phyloP scores from a whole-genome alignment of 495 filamentous ascomycete genomes.

The Eremomyces bilateralis region DNA sequence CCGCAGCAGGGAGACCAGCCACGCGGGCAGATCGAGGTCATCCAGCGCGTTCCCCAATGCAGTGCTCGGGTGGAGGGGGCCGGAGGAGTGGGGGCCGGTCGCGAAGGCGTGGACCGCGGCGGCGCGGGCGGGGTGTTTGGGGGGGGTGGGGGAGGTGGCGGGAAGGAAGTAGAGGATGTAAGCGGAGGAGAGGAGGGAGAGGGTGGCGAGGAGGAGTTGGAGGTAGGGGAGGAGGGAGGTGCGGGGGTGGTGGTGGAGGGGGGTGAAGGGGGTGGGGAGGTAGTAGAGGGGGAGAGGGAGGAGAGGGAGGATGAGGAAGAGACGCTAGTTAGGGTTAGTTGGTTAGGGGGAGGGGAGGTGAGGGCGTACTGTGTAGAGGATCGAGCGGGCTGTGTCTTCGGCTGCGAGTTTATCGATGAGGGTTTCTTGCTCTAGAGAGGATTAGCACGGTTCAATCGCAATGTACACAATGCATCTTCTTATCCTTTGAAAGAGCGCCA shows the following conservation, averaged over 20 bases:
- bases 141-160: too few relatives aligned
- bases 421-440: constrained; percentile 42
- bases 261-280: constrained; percentile 25
- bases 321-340: constrained; percentile 16
- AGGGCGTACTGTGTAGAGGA: constrained; percentile 29
- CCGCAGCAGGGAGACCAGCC: too few relatives aligned
- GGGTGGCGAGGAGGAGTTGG: constrained; percentile 21
- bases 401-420: constrained; percentile 34
- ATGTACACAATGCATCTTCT: too few relatives aligned
- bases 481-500: too few relatives aligned
- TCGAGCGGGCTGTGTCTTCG: constrained; percentile 36
- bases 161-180: too few relatives aligned
- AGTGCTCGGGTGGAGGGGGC: too few relatives aligned
- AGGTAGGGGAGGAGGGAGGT: constrained; percentile 20
- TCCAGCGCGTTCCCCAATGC: too few relatives aligned
- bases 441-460: too few relatives aligned
- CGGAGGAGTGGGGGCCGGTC: too few relatives aligned
- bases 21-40: too few relatives aligned
- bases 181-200: constrained; percentile 37
- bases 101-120: too few relatives aligned
- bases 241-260: constrained; percentile 22
- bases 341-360: neutral
- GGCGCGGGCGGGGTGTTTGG: too few relatives aligned
- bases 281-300: constrained; percentile 29
- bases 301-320: constrained; percentile 36